Evolutionary conservation across 371 early-diverging fungal genomes (phyloP).

Genomic region (Mortierella polycephala): DNA sequence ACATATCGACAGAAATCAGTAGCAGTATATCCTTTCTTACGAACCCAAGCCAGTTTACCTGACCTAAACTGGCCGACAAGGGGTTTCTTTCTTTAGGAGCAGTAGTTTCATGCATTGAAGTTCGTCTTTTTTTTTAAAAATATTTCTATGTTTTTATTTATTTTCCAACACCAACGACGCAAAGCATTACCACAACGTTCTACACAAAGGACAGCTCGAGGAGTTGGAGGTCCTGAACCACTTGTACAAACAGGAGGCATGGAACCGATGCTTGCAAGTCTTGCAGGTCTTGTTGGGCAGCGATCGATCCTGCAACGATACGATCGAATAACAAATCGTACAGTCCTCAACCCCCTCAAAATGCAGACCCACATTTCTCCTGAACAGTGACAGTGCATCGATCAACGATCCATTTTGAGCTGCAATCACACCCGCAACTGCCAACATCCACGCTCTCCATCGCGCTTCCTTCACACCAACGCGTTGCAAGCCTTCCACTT

Average conservation of each 20-base stretch:
- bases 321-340: slow-evolving; percentile 95
- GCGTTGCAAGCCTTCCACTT: slow-evolving; percentile 81
- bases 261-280: slow-evolving; percentile 97
- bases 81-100: no score
- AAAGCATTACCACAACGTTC: slow-evolving; percentile 70
- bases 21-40: no score
- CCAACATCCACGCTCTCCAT: slow-evolving; percentile 93
- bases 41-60: no score
- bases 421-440: slow-evolving; percentile 80
- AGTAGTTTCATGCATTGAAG: background rate
- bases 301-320: slow-evolving; percentile 88
- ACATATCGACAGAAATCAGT: no score
- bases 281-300: slow-evolving; percentile 92
- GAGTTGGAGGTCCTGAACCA: slow-evolving; percentile 94
- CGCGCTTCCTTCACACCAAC: slow-evolving; percentile 86
- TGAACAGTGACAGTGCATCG: slow-evolving; percentile 83
- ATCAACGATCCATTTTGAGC: slow-evolving; percentile 83
- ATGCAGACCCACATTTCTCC: slow-evolving; percentile 87
- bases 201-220: slow-evolving; percentile 92
- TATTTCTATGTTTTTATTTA: background rate
- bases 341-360: slow-evolving; percentile 96
- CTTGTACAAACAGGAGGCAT: slow-evolving; percentile 93
- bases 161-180: background rate
- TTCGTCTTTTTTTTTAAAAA: background rate
- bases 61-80: no score